Evolutionary conservation across 495 filamentous ascomycete genomes (phyloP).

Genomic region (Chaetomium tenue): DNA sequence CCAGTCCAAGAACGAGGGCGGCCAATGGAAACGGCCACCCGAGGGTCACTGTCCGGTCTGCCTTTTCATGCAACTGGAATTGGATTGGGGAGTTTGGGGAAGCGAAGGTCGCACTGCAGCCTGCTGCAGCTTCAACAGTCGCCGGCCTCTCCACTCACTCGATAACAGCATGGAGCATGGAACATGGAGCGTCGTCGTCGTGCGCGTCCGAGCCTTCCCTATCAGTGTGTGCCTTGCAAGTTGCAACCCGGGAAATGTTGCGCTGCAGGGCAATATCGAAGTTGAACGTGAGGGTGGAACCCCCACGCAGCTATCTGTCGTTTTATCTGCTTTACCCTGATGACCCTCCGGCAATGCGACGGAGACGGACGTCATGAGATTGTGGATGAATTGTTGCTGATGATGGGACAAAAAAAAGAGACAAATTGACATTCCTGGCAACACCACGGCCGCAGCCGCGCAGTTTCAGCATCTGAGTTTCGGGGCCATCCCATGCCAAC

Average conservation of each 20-base stretch:
- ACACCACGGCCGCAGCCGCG: conserved; percentile 14
- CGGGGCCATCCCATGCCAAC: conserved; percentile 7
- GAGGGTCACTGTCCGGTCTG: conserved; percentile 25
- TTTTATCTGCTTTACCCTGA: conserved; percentile 27
- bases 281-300: neutral
- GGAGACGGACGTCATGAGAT: neutral
- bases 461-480: conserved; percentile 25
- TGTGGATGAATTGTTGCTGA: neutral
- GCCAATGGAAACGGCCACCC: conserved; percentile 29
- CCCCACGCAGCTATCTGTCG: conserved; percentile 12
- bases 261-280: conserved; percentile 14
- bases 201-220: neutral
- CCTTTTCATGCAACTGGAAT: conserved; percentile 16
- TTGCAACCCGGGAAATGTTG: conserved; percentile 14
- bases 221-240: neutral
- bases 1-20: conserved; percentile 21
- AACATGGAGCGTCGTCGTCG: conserved; percentile 4
- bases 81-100: conserved; percentile 18
- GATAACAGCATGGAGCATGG: conserved; percentile 8
- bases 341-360: conserved; percentile 24
- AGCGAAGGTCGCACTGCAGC: conserved; percentile 26
- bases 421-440: conserved; percentile 16
- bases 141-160: conserved; percentile 19
- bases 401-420: no score
- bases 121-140: conserved; percentile 19